Evolutionary conservation across 257 asterid genomes (phyloP), one percentile per base, ranked within the genome.

Genomic region (Fraxinus quadrangulata): DNA sequence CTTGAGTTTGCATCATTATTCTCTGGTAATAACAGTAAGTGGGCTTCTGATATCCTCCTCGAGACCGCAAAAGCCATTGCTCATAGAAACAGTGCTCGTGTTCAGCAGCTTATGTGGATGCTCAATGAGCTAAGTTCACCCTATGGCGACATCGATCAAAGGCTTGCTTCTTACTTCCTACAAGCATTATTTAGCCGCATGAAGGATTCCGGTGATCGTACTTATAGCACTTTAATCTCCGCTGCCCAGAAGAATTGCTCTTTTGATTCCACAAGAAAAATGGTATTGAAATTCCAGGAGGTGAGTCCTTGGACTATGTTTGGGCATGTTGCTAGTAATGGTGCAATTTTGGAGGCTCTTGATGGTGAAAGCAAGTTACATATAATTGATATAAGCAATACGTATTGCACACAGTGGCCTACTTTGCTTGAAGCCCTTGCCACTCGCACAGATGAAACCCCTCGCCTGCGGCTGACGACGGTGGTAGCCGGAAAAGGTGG

Each of bases 371-470:
- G 59, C 49, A 89, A 83, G 75, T 49, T 96, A 7, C 99, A 96
- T 37, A 93, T 96, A 4, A 74, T 96, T 31, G 99, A 96, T 76
- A 71, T 96, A 1, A 89, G 97, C 80, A 92, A 93, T 85, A 96
- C 98, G 0, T 93, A 82, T 67, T 93, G 98, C 86, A 93, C 99
- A 1, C 99, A 96, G 88, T 96, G 99, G 98, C 99, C 99, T 8
- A 96, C 98, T 70, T 78, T 96, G 17, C 86, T 96, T 0, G 99
- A 96, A 85, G 97, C 99, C n/a, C 85, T 96, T 31, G 98, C 99
- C 23, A 96, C 98, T 0, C 83, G 97, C 2, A 81, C 88, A 0
- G 97, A 93, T 40, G 98, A 96, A n/a, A 92, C 99, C 3, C 99
- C 99, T 6, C 94, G 90, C 17, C 89, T 96, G 21, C 86, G 90